Evolutionary conservation across 2,329 filamentous ascomycete genomes (phyloP), one percentile per base, ranked within the genome.

Genomic region (Cladophialophora exuberans): DNA sequence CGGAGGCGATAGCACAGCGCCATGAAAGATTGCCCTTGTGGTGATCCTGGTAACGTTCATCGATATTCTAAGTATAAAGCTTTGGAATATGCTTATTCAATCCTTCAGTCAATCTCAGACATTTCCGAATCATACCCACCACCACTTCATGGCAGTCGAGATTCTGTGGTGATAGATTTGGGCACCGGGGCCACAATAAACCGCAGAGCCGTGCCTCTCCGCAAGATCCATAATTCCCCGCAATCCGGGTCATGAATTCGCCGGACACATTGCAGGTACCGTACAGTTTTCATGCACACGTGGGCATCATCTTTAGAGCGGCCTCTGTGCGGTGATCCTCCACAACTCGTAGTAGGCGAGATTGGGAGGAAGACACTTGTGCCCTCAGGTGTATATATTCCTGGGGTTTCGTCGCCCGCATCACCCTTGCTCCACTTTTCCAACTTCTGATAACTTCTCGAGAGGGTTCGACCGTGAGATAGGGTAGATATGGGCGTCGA

Each of bases 151-250:
- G n/a, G n/a, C n/a, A n/a, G n/a, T n/a, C n/a, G n/a, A n/a, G n/a
- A n/a, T n/a, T n/a, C n/a, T n/a, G n/a, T n/a, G n/a, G n/a, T n/a
- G n/a, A n/a, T n/a, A n/a, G n/a, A 20, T 33, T 26, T 48, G 30
- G 30, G 18, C 39, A 11, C 39, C 39, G 39, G 39, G 22, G 20
- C 39, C 39, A 26, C 39, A 26, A 42, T 42, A 35, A 35, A 35
- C 31, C 31, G 31, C 31, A 15, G 3, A 17, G 31, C 41, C n/a
- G 23, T 17, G 23, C 41, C 41, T 28, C 41, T 46, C 28, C 43
- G 17, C 43, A 46, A 46, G 11, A 11, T n/a, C 28, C 43, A 33
- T 9, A 17, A 20, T 33, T 46, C 43, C 43, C 43, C 43, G 28
- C 43, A 18, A 33, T 31, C 17, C 43, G 43, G 43, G 17, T n/a